Evolutionary conservation across 1,284 basidiomycete genomes (phyloP), one percentile per base, ranked within the genome.

Genomic region (Gymnopus androsaceus): DNA sequence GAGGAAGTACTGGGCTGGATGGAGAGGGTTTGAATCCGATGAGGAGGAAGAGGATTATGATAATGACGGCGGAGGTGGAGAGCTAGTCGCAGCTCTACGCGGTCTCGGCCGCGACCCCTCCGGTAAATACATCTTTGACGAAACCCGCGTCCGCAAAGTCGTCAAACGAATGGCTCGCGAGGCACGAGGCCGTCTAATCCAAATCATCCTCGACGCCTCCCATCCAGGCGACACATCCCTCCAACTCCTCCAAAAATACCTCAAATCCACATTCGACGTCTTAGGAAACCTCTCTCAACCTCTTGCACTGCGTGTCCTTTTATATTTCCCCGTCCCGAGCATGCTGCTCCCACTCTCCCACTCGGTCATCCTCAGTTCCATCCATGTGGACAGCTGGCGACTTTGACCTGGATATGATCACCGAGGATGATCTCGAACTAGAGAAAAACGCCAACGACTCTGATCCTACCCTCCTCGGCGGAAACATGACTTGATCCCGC

Each of bases 161-260:
- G 71, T 90, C 34, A 77, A 84, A 47, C 75, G 76, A 11, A 66
- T 92, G 59, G 79, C 75, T 38, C 77, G 85, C 63, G 84, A 88
- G 45, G 85, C 87, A 48, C 74, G 90, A 60, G 87, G 85, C 81
- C 74, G 85, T 61, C 61, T 92, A 84, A 89, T 80, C 71, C 79
- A 72, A 5, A 77, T 85, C 41, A 83, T 85, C 54, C 66, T 84
- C 37, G 83, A 84, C 53, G 84, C 87, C 9, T 83, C 84, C 68
- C 75, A 89, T 60, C 90, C 90, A 0, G 89, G 88, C 36, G 90
- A 92, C 63, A 90, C 92, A 42, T 81, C 81, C 7, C 78, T 85
- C 31, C 90, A 84, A 69, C n/a, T n/a, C n/a, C 80, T 96, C 17
- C 84, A 94, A 68, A 90, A 90, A 94, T 94, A 62, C 81, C 84